phyloP scores from a whole-genome alignment of 2,329 filamentous ascomycete genomes.

The Fusarium floridanum region DNA sequence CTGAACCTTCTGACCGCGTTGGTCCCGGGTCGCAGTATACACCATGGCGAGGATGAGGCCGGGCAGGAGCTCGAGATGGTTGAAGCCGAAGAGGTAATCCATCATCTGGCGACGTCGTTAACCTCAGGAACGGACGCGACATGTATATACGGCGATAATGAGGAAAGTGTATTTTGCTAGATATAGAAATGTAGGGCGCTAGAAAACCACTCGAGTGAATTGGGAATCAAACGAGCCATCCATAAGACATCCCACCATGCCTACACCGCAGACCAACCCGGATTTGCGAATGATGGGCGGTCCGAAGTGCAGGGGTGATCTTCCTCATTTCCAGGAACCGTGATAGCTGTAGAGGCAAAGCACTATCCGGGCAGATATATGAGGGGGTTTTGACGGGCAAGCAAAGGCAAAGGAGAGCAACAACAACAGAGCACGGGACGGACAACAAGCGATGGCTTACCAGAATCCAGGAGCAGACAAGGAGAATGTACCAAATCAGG shows the following conservation, averaged over 20 bases:
- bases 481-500: slow-evolving; percentile 83
- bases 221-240: slow-evolving; percentile 74
- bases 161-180: slow-evolving; percentile 37
- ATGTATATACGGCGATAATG: background rate
- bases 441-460: slow-evolving; percentile 70
- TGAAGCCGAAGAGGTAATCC: slow-evolving; percentile 51
- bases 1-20: slow-evolving; percentile 78
- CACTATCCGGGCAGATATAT: slow-evolving; percentile 86
- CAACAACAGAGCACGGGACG: slow-evolving; percentile 38
- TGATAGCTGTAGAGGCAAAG: slow-evolving; percentile 74
- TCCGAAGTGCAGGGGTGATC: slow-evolving; percentile 76
- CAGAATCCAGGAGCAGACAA: slow-evolving; percentile 78
- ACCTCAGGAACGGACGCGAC: slow-evolving; percentile 28
- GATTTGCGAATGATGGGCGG: slow-evolving; percentile 76
- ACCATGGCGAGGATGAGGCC: slow-evolving; percentile 83
- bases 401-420: slow-evolving; percentile 30
- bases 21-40: slow-evolving; percentile 90
- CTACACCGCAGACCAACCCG: slow-evolving; percentile 74
- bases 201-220: slow-evolving; percentile 69
- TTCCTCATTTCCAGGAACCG: slow-evolving; percentile 89
- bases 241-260: slow-evolving; percentile 82
- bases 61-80: slow-evolving; percentile 62
- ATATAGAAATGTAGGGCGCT: slow-evolving; percentile 71
- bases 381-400: slow-evolving; percentile 55
- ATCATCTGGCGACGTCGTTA: slow-evolving; percentile 48